phyloP scores from a whole-genome alignment of 805 yeast genomes.

The Candida sakaeoensis region DNA sequence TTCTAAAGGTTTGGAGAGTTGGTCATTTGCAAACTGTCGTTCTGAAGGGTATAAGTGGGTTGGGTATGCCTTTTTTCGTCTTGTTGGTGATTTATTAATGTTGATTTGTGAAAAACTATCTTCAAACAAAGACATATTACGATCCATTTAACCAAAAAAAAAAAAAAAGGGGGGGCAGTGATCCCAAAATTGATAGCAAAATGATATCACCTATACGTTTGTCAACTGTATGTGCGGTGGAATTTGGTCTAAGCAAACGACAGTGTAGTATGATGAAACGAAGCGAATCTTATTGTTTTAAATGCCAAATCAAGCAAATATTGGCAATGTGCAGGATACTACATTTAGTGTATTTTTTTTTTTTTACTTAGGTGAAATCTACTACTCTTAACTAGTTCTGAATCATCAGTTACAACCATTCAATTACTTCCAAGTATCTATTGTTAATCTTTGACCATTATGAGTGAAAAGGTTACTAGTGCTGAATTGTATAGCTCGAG shows the following conservation, averaged over 20 bases:
- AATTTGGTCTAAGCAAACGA: neutral
- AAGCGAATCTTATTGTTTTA: neutral
- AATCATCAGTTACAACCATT: no score
- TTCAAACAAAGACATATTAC: constrained; percentile 16
- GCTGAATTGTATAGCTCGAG: constrained; percentile 17
- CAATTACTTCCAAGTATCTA: no score
- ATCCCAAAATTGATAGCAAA: no score
- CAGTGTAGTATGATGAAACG: neutral
- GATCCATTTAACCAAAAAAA: constrained; percentile 4
- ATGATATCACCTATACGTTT: no score
- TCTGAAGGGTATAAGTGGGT: constrained; percentile 18
- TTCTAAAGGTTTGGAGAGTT: neutral
- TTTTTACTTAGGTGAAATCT: no score
- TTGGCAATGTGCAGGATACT: neutral
- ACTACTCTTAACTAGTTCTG: no score
- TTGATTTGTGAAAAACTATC: constrained; percentile 29
- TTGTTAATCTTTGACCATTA: no score
- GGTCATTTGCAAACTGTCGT: no score
- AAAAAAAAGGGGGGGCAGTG: no score
- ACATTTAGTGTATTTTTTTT: neutral
- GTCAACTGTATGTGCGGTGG: no score
- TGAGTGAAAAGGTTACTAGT: constrained; percentile 1
- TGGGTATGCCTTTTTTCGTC: constrained; percentile 21
- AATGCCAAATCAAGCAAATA: neutral
- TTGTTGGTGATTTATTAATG: constrained; percentile 22